Conservation (phyloP, 192 early-diverging fungal genomes). For the Linnemannia exigua region DNA sequence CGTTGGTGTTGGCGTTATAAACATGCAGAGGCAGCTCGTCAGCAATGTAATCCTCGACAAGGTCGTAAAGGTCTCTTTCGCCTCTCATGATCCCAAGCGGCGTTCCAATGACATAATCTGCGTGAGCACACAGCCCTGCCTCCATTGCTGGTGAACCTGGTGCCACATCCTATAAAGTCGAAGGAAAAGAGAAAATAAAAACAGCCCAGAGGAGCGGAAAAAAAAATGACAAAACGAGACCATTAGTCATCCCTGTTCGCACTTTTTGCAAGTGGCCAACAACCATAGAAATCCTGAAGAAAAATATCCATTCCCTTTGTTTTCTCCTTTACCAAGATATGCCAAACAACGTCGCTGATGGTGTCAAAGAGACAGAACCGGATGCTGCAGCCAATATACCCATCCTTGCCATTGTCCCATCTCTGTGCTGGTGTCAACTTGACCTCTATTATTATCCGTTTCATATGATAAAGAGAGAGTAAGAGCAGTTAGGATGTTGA, state of each 20-base stretch:
- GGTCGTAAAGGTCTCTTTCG: constrained; percentile 73
- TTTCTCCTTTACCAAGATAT: constrained; percentile 54
- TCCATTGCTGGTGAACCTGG: constrained; percentile 76
- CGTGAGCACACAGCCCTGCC: constrained; percentile 76
- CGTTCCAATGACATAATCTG: constrained; percentile 81
- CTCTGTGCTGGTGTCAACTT: constrained; percentile 41
- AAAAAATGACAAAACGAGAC: background rate
- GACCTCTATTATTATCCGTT: constrained; percentile 41
- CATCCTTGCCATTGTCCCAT: constrained; percentile 57
- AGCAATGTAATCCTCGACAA: constrained; percentile 72
- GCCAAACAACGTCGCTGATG: constrained; percentile 65
- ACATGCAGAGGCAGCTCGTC: constrained; percentile 73
- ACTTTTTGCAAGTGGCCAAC: background rate
- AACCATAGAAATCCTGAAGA: background rate
- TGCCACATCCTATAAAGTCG: constrained; percentile 61
- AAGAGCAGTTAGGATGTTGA: constrained; percentile 1
- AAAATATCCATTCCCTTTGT: background rate
- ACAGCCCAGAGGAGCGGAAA: background rate
- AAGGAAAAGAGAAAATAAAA: constrained; percentile 6
- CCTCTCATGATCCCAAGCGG: constrained; percentile 66
- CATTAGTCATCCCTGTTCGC: background rate
- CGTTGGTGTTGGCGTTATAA: constrained; percentile 74
- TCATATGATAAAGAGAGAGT: background rate
- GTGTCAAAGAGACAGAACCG: constrained; percentile 76
- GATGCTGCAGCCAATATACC: constrained; percentile 69